Evolutionary conservation across 495 filamentous ascomycete species (phyloP), one percentile per base, ranked within the genome.

Genomic region (Jackrogersella minutella): DNA sequence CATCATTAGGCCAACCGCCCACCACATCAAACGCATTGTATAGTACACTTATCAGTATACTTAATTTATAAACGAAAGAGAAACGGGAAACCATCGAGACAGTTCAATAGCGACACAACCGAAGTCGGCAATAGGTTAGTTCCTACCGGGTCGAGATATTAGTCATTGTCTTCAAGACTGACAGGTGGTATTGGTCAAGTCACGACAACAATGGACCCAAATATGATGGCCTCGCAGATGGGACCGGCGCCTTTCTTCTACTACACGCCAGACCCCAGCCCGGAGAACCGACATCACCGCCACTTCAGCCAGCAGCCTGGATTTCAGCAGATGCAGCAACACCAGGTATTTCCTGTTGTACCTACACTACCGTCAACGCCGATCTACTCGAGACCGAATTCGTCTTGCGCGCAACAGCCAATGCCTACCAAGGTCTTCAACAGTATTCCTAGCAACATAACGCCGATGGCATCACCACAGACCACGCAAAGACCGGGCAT

Each of bases 221-320:
- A 71, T 49, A 80, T 81, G 77, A 74, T 77, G 43, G 50, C 82
- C 61, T 86, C 84, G 51, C 73, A 83, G 73, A 90, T 90, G 82
- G 90, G 87, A 41, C 91, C 92, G 73, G 84, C 91, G 53, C 81
- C 90, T 14, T 97, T 96, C 84, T 93, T 91, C 86, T 97, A 94
- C 83, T 98, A 97, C 80, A 89, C 86, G 66, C 89, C 89, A 58
- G 91, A 94, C 55, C 85, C 88, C 43, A 88, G 84, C 73, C 81
- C 85, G 43, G 90, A 96, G 75, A 86, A 84, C 73, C 81, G 88
- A 73, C 91, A 92, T 70, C 91, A 94, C 74, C 88, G 90, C 28
- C 90, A 92, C 74, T 97, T 93, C 82, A 85, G 88, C 63, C 87
- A 88, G 53, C 91, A 93, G 54, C 92, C 92, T 7, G 82, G 81